Evolutionary conservation across 106 monocot species (phyloP).

Genomic region (Dioscorea dumetorum): DNA sequence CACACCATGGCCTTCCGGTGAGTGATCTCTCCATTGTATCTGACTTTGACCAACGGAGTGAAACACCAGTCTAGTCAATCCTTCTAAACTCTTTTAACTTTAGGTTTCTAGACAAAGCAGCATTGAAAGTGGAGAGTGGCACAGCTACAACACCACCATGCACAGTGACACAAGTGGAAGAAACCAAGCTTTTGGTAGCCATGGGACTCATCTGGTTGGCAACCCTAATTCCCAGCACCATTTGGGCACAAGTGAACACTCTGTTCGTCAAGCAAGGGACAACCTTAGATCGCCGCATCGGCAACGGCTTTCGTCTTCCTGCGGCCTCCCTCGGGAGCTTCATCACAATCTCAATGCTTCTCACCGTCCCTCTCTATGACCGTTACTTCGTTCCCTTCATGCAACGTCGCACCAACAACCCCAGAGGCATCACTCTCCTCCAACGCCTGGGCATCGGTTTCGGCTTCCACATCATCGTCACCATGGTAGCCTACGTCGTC

Average conservation of each 20-base stretch:
- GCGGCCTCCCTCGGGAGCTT: conserved; percentile 59
- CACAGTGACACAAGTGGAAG: conserved; percentile 71
- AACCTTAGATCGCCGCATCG: conserved; percentile 49
- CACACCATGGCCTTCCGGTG: conserved; percentile 43
- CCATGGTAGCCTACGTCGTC: conserved; percentile 23
- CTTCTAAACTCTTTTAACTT: not conserved
- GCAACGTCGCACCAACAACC: conserved; percentile 43
- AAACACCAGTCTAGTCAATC: not conserved
- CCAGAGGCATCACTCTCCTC: conserved; percentile 70
- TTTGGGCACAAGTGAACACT: conserved; percentile 62
- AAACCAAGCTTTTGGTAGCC: conserved; percentile 42
- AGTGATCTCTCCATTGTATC: not conserved
- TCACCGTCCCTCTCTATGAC: conserved; percentile 59
- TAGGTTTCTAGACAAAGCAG: conserved; percentile 67
- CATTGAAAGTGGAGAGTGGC: not conserved
- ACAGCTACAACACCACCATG: conserved; percentile 14
- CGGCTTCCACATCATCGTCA: conserved; percentile 36
- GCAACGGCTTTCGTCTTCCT: conserved; percentile 40
- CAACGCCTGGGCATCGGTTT: conserved; percentile 65
- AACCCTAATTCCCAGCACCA: conserved; percentile 53
- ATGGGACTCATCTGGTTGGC: conserved; percentile 53
- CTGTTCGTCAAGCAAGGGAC: conserved; percentile 83
- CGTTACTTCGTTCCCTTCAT: conserved; percentile 47
- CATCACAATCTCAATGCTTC: conserved; percentile 57
- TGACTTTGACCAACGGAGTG: not conserved